Evolutionary conservation across 768 basidiomycete species (phyloP).

Genomic region (Serendipita indica): DNA sequence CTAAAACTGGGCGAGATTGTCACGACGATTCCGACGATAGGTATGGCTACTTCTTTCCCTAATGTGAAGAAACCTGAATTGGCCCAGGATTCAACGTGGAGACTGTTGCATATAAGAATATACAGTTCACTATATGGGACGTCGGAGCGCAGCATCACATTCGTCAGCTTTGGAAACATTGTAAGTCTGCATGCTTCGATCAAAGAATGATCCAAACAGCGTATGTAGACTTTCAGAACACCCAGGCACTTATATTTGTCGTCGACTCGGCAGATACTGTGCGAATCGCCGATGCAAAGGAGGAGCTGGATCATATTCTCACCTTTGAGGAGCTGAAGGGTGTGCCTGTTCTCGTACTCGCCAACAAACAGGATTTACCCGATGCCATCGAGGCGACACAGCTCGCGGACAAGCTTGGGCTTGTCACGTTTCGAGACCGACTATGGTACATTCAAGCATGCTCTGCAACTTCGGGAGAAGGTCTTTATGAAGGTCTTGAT

Average conservation of each 20-base stretch:
- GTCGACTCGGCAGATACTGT: conserved; percentile 42
- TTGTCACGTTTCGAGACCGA: background rate
- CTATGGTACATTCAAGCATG: conserved; percentile 10
- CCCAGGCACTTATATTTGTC: conserved; percentile 50
- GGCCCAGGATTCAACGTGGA: conserved; percentile 44
- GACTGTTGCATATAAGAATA: conserved; percentile 38
- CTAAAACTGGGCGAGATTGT: conserved; percentile 29
- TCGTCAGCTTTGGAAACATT: conserved; percentile 33
- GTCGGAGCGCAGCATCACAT: conserved; percentile 44
- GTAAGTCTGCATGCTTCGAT: conserved; percentile 19
- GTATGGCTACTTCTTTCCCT: no score
- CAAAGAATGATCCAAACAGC: background rate
- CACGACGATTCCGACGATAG: conserved; percentile 28
- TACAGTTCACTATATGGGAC: conserved; percentile 48
- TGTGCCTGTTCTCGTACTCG: conserved; percentile 27
- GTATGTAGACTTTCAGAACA: conserved; percentile 31
- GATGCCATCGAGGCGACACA: background rate
- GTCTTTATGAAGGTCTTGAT: conserved; percentile 95
- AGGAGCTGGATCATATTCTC: conserved; percentile 32
- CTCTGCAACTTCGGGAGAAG: conserved; percentile 91
- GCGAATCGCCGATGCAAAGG: conserved; percentile 36
- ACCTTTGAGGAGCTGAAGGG: conserved; percentile 30
- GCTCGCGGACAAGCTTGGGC: background rate
- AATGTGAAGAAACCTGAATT: no score
- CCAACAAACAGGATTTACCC: conserved; percentile 11